These are phyloP conservation scores for Selenicereus undatus DNA, from an alignment of 148 eudicot genomes.

Conservation along the genomic window DNA sequence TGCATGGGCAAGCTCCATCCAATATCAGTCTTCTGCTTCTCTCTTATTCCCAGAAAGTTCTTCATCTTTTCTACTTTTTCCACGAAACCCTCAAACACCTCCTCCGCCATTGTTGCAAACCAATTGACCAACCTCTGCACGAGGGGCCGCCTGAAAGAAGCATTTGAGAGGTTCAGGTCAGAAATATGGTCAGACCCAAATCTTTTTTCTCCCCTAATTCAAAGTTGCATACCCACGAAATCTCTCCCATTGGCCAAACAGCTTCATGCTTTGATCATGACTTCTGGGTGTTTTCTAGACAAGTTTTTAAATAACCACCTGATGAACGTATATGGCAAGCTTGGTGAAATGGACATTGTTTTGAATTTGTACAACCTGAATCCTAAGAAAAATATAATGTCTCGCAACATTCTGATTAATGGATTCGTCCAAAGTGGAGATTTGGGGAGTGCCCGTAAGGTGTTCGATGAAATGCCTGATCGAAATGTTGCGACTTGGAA, in stretches of 20 bases:
- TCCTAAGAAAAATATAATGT: constrained; percentile 69
- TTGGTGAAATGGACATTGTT: constrained; percentile 42
- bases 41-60: constrained; percentile 8
- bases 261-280: constrained; percentile 54
- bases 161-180: constrained; percentile 46
- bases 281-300: constrained; percentile 51
- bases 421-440: constrained; percentile 56
- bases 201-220: constrained; percentile 59
- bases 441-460: constrained; percentile 43
- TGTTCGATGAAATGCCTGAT: constrained; percentile 67
- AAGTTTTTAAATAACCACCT: constrained; percentile 64
- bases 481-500: constrained; percentile 84
- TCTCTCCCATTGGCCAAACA: constrained; percentile 49
- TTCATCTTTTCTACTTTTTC: constrained; percentile 24
- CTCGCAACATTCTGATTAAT: constrained; percentile 67
- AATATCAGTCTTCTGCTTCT: constrained; percentile 18
- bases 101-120: neutral
- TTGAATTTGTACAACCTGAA: constrained; percentile 42
- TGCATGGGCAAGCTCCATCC: constrained; percentile 35
- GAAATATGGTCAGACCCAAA: constrained; percentile 51
- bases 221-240: constrained; percentile 40
- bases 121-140: constrained; percentile 44
- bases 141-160: constrained; percentile 51
- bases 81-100: constrained; percentile 20
- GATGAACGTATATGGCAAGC: constrained; percentile 54